These are phyloP conservation scores for Populus alba DNA, from an alignment of 345 rosid genomes.

Conservation along the genomic window DNA sequence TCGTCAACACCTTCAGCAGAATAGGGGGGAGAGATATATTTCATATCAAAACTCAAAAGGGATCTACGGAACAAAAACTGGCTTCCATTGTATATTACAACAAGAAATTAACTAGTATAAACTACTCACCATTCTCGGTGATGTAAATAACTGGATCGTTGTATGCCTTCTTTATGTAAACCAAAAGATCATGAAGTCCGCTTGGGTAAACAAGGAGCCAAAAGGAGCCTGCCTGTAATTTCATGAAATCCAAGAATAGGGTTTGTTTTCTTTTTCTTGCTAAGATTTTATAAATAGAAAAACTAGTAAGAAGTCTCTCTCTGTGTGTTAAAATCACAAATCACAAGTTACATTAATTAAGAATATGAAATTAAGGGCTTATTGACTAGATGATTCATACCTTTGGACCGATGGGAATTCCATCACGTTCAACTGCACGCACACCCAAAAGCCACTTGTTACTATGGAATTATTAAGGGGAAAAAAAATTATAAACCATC, in stretches of 20 bases:
- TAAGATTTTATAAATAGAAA: too few species aligned
- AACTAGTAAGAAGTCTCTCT: too few species aligned
- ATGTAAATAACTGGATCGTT: constrained; percentile 3
- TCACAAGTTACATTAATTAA: neutral
- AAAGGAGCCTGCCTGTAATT: neutral
- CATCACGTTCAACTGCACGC: neutral
- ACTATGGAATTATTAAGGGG: too few species aligned
- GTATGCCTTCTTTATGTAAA: neutral
- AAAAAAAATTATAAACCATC: neutral
- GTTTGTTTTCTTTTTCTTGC: neutral
- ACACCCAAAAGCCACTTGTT: neutral
- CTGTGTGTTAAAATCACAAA: too few species aligned
- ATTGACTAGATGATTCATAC: neutral
- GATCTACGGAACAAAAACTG: too few species aligned
- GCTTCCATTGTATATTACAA: too few species aligned
- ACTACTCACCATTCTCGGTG: constrained; percentile 2
- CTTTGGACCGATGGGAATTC: neutral
- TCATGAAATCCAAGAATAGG: neutral
- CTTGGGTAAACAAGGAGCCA: constrained; percentile 2
- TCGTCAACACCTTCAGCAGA: too few species aligned
- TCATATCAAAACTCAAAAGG: too few species aligned
- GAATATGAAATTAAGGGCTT: neutral
- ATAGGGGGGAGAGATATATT: too few species aligned
- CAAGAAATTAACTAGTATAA: too few species aligned
- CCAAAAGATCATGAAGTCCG: neutral